Conservation (phyloP, 2,329 filamentous ascomycete species). For the Diplocarpon mali region DNA sequence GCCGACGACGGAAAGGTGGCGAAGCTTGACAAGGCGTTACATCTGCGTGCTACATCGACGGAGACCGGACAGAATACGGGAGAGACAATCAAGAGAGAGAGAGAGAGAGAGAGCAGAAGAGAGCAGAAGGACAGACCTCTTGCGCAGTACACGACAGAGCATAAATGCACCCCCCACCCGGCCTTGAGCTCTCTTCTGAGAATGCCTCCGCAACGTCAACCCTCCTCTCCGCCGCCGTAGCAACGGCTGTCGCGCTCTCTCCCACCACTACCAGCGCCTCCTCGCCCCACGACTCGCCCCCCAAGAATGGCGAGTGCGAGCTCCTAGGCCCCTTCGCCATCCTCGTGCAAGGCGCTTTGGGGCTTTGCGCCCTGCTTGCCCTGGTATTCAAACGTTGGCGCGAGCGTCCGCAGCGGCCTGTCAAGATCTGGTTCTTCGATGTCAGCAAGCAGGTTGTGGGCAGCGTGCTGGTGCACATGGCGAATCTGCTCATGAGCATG, state of each 20-base stretch:
- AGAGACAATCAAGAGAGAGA: not conserved
- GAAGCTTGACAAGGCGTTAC: not conserved
- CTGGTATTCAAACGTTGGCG: conserved; percentile 90
- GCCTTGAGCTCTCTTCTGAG: conserved; percentile 22
- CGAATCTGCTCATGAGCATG: conserved; percentile 95
- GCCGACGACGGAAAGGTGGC: not conserved
- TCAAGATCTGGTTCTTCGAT: conserved; percentile 98
- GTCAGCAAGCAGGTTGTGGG: conserved; percentile 96
- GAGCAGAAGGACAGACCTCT: not conserved
- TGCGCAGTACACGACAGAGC: not conserved
- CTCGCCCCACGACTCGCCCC: conserved; percentile 3
- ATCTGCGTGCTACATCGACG: no score
- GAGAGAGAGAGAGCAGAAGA: not conserved
- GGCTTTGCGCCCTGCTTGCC: conserved; percentile 69
- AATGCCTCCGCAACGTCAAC: conserved; percentile 15
- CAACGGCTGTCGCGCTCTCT: conserved; percentile 19
- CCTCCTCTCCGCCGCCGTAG: conserved; percentile 17
- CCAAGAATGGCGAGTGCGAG: conserved; percentile 62
- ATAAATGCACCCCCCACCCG: conserved; percentile 24
- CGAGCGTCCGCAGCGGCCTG: conserved; percentile 78
- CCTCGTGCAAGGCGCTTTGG: conserved; percentile 78
- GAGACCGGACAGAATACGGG: no score
- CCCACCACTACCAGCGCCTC: not conserved
- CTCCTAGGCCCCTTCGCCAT: conserved; percentile 86
- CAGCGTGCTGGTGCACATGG: conserved; percentile 78